phyloP scores from a whole-genome alignment of 495 filamentous ascomycete genomes.

The Collariella sp. region DNA sequence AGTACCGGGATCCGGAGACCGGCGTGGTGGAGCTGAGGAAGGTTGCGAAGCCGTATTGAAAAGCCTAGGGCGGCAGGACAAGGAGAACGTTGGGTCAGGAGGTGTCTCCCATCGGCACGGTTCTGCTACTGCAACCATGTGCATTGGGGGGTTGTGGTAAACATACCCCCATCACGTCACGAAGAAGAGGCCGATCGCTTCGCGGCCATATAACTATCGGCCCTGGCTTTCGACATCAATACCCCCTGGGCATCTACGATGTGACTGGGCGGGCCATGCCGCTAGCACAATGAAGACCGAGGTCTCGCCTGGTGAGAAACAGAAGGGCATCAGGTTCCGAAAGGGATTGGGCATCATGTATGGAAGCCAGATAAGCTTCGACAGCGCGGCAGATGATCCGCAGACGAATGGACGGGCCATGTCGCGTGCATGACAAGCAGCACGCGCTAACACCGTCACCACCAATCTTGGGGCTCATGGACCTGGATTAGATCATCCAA shows the following conservation, averaged over 20 bases:
- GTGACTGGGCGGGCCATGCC: too few species aligned
- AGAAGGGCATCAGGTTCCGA: not conserved
- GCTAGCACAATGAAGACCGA: not conserved
- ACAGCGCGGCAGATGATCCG: not conserved
- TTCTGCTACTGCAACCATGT: too few species aligned
- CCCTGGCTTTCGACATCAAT: too few species aligned
- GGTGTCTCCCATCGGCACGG: too few species aligned
- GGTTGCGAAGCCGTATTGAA: constrained; percentile 88
- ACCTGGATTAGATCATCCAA: not conserved
- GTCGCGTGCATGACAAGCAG: not conserved
- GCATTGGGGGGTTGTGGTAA: too few species aligned
- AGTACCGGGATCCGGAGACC: constrained; percentile 78
- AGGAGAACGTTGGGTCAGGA: not conserved
- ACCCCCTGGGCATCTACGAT: too few species aligned
- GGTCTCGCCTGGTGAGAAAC: not conserved
- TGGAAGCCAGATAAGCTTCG: not conserved
- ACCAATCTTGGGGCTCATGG: constrained; percentile 2
- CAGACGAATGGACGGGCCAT: not conserved
- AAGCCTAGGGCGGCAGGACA: too few species aligned
- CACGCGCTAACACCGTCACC: not conserved
- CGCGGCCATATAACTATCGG: too few species aligned
- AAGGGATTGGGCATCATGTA: not conserved
- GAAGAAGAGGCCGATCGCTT: too few species aligned
- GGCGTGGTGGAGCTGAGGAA: constrained; percentile 74
- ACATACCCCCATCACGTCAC: too few species aligned